Evolutionary conservation across 164 flowering plant genomes (phyloP).

Genomic region (Houttuynia cordata): DNA sequence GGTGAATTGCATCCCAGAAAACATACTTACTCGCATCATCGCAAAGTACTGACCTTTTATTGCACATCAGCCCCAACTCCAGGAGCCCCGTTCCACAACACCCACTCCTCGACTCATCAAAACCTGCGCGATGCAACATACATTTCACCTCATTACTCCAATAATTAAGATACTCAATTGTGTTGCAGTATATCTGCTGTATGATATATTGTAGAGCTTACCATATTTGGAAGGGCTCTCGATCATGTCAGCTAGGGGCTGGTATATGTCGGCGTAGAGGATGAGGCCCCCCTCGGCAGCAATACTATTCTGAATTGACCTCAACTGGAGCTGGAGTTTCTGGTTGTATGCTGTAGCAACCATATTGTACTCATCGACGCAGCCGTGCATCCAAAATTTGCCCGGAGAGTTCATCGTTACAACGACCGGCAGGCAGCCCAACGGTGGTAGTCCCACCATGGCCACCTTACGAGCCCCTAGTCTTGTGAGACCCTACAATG

Average conservation of each 20-base stretch:
- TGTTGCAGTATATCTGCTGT: no score
- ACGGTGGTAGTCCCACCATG: constrained; percentile 45
- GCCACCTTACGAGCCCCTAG: constrained; percentile 39
- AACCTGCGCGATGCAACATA: neutral
- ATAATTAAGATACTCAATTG: no score
- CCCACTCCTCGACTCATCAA: neutral
- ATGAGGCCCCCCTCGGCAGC: neutral
- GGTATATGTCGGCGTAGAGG: neutral
- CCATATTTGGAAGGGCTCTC: neutral
- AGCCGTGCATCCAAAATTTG: constrained; percentile 15
- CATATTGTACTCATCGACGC: constrained; percentile 4
- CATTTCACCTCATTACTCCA: no score
- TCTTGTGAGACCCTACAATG: constrained; percentile 26
- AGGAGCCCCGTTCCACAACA: neutral
- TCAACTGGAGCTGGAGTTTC: constrained; percentile 17
- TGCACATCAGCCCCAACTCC: neutral
- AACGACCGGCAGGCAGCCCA: constrained; percentile 61
- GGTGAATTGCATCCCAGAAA: neutral
- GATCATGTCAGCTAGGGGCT: neutral
- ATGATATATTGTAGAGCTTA: neutral
- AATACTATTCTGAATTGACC: neutral
- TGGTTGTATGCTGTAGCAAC: constrained; percentile 32
- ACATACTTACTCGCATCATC: neutral
- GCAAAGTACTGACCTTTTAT: neutral
- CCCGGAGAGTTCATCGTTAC: constrained; percentile 26